phyloP scores from a whole-genome alignment of 1,284 basidiomycete species.

The Neonothopanus nambi region DNA sequence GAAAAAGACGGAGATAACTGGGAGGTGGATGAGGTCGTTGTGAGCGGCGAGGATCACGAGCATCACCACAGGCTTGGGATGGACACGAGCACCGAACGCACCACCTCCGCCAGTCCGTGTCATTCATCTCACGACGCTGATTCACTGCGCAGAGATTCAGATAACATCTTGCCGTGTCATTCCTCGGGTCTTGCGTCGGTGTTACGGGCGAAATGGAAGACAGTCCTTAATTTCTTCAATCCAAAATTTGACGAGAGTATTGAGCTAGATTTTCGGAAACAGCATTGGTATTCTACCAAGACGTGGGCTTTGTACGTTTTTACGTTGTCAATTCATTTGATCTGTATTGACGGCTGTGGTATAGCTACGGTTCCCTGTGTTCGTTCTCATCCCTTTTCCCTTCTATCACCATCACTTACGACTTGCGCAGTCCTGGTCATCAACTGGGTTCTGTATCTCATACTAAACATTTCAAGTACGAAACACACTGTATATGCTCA shows the following conservation, averaged over 20 bases:
- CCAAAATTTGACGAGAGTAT: constrained; percentile 21
- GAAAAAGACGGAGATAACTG: constrained; percentile 18
- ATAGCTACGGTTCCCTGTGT: constrained; percentile 21
- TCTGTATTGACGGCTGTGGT: constrained; percentile 1
- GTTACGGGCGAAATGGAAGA: background rate
- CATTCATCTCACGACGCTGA: constrained; percentile 1
- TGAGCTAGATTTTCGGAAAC: constrained; percentile 23
- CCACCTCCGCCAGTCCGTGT: constrained; percentile 10
- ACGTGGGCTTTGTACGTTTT: constrained; percentile 24
- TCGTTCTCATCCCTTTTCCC: background rate
- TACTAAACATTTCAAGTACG: constrained; percentile 25
- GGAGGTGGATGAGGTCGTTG: constrained; percentile 18
- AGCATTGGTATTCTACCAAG: constrained; percentile 28
- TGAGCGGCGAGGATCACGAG: constrained; percentile 15
- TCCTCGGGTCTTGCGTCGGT: background rate
- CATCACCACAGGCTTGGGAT: background rate
- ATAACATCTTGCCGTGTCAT: constrained; percentile 3
- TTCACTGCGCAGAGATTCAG: background rate
- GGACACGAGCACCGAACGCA: constrained; percentile 8
- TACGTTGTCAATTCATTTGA: background rate
- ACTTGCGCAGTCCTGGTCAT: constrained; percentile 20
- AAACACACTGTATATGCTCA: constrained; percentile 10
- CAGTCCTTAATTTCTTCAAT: constrained; percentile 20
- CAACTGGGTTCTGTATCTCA: constrained; percentile 30
- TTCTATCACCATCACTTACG: background rate